Conservation (phyloP, 352 stramenopile genomes). For the Phytophthora pinifolia region DNA sequence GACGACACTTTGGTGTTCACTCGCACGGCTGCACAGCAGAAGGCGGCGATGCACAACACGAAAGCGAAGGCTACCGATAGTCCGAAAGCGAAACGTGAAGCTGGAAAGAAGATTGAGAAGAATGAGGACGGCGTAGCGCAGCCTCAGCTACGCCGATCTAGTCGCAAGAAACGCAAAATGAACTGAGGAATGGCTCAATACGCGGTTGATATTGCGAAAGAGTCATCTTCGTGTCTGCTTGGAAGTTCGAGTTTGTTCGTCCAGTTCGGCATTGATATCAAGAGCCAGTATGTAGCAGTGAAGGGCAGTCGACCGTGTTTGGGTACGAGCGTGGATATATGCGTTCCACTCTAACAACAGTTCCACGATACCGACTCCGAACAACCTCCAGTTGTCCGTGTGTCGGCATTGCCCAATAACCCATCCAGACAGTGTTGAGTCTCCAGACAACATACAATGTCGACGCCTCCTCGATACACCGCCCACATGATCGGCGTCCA, state of each 20-base stretch:
- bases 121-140: conserved; percentile 18
- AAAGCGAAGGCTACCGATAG: conserved; percentile 44
- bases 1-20: conserved; percentile 73
- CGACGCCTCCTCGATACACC: too few species aligned
- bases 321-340: too few species aligned
- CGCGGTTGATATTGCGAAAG: conserved; percentile 1
- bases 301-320: too few species aligned
- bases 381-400: too few species aligned
- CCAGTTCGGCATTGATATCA: too few species aligned
- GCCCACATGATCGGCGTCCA: too few species aligned
- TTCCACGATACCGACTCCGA: too few species aligned
- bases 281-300: too few species aligned
- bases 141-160: conserved; percentile 35
- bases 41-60: conserved; percentile 23
- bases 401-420: too few species aligned
- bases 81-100: conserved; percentile 12
- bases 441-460: too few species aligned
- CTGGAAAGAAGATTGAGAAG: conserved; percentile 7
- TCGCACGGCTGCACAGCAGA: conserved; percentile 47
- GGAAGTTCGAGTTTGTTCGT: conserved; percentile 4
- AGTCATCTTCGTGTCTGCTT: neutral
- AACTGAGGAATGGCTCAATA: conserved; percentile 16
- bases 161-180: conserved; percentile 51
- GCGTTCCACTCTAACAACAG: too few species aligned
- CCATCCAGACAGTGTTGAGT: too few species aligned